Base-by-base conservation (phyloP, 164 flowering plant genomes). In the Paratinospora sagittata region DNA sequence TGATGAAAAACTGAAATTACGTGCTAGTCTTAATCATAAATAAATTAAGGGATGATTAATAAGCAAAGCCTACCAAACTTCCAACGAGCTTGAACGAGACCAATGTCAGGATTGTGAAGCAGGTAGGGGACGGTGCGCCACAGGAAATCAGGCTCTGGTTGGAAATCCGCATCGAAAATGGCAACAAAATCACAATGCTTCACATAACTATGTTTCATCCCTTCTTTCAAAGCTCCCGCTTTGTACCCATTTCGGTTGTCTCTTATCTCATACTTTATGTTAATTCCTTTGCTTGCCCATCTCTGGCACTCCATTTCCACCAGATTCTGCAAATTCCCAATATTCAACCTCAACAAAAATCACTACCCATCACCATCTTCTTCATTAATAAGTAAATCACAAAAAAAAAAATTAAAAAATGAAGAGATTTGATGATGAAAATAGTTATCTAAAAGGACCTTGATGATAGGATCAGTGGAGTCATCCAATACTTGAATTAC, bases 21-120 rank as follows among this genome's bases (percentile, higher is more conserved):
- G 34, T 30, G 34, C 3, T 30, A 4, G 34, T 1, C 3, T 30
- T 30, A 30, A 30, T 30, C 4, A 1, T 30, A 4, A 30, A 30
- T 30, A 4, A n/a, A 11, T 2, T 6, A 39, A 9, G 11, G 17
- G 55, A 13, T 52, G 36, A 26, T 43, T 43, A 70, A 88, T 88
- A 12, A 88, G 85, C 12, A 87, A 87, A 55, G 85, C 78, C 81
- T 87, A 95, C 98, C 98, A 49, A 95, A 95, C 62, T 85, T 82
- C 98, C 98, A 95, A 17, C 98, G 97, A 60, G 89, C 97, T 78
- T 95, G 98, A 74, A 95, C 94, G 26, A 95, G 94, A n/a, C 87
- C 98, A 41, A 92, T 82, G 17, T 87, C 82, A 10, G 89, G 81
- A 68, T 90, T 91, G 77, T 79, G 78, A 16, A 78, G 71, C 52